Conservation (phyloP, 2,329 filamentous ascomycete species). For the Clarireedia monteithiana region DNA sequence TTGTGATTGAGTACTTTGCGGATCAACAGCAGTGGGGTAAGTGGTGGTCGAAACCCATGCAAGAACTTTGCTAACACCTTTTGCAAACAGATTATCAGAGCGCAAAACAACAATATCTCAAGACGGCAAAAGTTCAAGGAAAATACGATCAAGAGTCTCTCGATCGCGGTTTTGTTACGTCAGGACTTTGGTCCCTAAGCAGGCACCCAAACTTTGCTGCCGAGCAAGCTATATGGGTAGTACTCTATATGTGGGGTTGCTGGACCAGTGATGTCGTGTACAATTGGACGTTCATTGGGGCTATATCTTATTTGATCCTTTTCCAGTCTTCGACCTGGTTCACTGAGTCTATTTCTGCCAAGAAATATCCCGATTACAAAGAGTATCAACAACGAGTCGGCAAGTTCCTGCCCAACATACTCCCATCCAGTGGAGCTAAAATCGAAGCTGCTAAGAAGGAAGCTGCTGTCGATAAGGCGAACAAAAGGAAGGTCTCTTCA, state of each 20-base stretch:
- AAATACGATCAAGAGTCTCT: constrained; percentile 65
- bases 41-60: constrained; percentile 21
- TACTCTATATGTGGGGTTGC: constrained; percentile 82
- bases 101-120: constrained; percentile 70
- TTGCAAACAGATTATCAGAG: constrained; percentile 58
- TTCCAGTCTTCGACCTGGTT: constrained; percentile 88
- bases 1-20: constrained; percentile 68
- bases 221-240: constrained; percentile 85
- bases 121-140: constrained; percentile 61
- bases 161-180: constrained; percentile 80
- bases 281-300: constrained; percentile 73
- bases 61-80: neutral
- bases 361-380: constrained; percentile 83
- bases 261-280: constrained; percentile 61
- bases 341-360: constrained; percentile 71
- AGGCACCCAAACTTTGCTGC: constrained; percentile 93
- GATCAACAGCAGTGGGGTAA: constrained; percentile 89
- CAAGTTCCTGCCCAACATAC: constrained; percentile 62
- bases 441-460: constrained; percentile 1
- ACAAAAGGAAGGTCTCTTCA: neutral
- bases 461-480: neutral
- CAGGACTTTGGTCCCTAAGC: constrained; percentile 79
- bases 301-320: constrained; percentile 61
- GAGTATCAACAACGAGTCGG: constrained; percentile 78
- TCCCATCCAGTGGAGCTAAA: neutral